Evolutionary conservation across 495 filamentous ascomycete species (phyloP).

Genomic region (Aspergillus diversus): DNA sequence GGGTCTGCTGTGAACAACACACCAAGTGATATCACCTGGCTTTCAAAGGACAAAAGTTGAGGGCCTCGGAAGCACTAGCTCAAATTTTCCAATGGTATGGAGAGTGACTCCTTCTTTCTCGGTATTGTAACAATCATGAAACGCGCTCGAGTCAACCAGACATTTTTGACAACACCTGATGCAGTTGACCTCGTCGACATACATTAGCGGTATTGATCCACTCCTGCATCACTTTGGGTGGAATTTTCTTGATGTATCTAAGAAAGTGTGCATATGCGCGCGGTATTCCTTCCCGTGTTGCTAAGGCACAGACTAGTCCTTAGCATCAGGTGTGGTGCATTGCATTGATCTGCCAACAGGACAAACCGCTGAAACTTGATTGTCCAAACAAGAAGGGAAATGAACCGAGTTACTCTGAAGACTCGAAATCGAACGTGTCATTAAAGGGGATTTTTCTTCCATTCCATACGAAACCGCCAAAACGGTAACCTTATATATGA

Average conservation of each 20-base stretch:
- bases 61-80: no score
- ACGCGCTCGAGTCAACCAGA: neutral
- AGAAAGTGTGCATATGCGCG: constrained; percentile 8
- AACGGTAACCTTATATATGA: neutral
- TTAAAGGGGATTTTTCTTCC: neutral
- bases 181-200: constrained; percentile 5
- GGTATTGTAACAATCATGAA: neutral
- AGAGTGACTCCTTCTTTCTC: neutral
- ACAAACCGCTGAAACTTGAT: neutral
- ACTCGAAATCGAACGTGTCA: neutral
- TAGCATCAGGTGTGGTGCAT: neutral
- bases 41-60: no score
- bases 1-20: neutral
- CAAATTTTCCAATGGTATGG: no score
- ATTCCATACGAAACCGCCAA: neutral
- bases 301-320: constrained; percentile 2
- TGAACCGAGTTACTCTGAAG: neutral
- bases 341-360: neutral
- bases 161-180: neutral
- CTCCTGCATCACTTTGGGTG: neutral
- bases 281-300: constrained; percentile 13
- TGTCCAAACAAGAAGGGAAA: neutral
- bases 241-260: constrained; percentile 10
- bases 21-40: neutral
- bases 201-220: constrained; percentile 16